Evolutionary conservation across 345 rosid genomes (phyloP).

Genomic region (Trapa incisa): DNA sequence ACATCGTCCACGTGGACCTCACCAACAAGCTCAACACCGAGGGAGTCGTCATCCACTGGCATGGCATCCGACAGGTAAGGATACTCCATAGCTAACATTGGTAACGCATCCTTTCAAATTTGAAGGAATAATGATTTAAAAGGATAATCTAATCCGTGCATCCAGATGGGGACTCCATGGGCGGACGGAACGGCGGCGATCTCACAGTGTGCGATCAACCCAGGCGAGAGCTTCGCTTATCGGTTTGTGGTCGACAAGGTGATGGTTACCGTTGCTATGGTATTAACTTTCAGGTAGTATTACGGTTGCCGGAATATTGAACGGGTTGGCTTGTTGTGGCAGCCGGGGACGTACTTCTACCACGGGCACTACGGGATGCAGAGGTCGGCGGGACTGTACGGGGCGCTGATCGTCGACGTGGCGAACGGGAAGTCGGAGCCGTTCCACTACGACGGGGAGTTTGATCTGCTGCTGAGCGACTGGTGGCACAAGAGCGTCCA

Average conservation of each 20-base stretch:
- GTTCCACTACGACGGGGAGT: slow-evolving; percentile 61
- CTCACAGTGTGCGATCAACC: slow-evolving; percentile 68
- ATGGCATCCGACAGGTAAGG: slow-evolving; percentile 77
- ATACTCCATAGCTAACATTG: too few relatives aligned
- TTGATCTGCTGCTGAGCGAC: slow-evolving; percentile 53
- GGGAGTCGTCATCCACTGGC: slow-evolving; percentile 92
- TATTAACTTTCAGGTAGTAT: too few relatives aligned
- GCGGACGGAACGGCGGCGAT: slow-evolving; percentile 89
- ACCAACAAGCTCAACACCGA: slow-evolving; percentile 63
- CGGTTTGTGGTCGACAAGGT: slow-evolving; percentile 67
- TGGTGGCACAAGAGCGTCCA: slow-evolving; percentile 69
- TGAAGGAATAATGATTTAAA: too few relatives aligned
- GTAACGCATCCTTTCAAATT: too few relatives aligned
- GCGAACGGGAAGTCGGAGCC: slow-evolving; percentile 43
- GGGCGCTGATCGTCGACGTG: slow-evolving; percentile 46
- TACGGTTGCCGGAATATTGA: too few relatives aligned
- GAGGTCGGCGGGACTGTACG: slow-evolving; percentile 74
- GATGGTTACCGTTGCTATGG: not conserved
- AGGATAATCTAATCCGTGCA: not conserved
- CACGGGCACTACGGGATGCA: slow-evolving; percentile 94
- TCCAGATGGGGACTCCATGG: slow-evolving; percentile 80
- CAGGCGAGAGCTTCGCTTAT: slow-evolving; percentile 69
- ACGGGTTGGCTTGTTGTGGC: too few relatives aligned
- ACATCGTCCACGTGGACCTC: slow-evolving; percentile 46
- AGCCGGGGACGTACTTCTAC: slow-evolving; percentile 66